phyloP scores from a whole-genome alignment of 1,284 basidiomycete genomes.

The Irpex lacteus region DNA sequence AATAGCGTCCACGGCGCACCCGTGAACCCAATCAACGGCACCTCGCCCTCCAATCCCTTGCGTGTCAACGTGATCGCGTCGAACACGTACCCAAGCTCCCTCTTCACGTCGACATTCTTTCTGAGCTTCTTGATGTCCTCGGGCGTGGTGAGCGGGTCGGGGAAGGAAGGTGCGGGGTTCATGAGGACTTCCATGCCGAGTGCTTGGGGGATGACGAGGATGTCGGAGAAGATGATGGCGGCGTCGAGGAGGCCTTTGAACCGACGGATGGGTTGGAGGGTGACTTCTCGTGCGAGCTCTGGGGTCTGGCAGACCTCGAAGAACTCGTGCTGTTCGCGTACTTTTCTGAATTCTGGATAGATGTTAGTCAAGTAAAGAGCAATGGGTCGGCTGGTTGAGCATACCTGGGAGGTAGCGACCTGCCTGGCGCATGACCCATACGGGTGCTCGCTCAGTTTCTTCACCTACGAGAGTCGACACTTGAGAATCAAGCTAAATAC shows the following conservation, averaged over 20 bases:
- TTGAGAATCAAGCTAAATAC: not conserved
- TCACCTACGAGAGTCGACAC: constrained; percentile 52
- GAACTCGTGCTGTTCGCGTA: constrained; percentile 85
- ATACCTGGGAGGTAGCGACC: constrained; percentile 93
- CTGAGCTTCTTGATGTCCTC: constrained; percentile 66
- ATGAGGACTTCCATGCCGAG: constrained; percentile 94
- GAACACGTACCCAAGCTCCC: constrained; percentile 88
- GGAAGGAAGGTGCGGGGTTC: constrained; percentile 89
- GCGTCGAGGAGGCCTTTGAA: constrained; percentile 87
- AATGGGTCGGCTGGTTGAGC: constrained; percentile 17
- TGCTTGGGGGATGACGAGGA: constrained; percentile 94
- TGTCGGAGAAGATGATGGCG: constrained; percentile 95
- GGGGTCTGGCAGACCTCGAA: constrained; percentile 93
- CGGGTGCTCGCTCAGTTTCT: constrained; percentile 87
- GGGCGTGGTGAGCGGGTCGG: constrained; percentile 77
- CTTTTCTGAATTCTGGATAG: constrained; percentile 75
- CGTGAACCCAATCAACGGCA: constrained; percentile 93
- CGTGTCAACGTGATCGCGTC: constrained; percentile 85
- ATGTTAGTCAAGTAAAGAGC: not conserved
- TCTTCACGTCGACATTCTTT: constrained; percentile 68
- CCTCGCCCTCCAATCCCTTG: constrained; percentile 75
- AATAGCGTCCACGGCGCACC: constrained; percentile 97
- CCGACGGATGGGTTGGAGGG: constrained; percentile 87
- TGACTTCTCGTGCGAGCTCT: constrained; percentile 80
- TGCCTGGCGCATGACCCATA: constrained; percentile 99